A percentile compares a stretch with the other conserved stretches of the same genome.
Evolutionary conservation across 2,329 filamentous ascomycete species (phyloP).

Genomic region (Beauveria brongniartii): DNA sequence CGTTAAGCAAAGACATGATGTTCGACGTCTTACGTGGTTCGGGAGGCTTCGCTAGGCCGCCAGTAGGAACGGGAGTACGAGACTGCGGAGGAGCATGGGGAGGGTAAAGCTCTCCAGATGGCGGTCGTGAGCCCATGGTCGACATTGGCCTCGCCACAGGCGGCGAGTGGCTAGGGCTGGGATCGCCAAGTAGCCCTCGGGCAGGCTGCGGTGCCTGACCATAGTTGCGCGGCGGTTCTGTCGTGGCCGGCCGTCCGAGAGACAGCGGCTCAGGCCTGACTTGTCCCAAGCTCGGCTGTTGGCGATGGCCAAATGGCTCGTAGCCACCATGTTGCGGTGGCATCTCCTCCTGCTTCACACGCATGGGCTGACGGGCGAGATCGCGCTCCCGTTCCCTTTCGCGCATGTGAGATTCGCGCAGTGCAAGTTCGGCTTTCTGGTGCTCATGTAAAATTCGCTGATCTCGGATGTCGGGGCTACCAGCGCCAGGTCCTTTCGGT

Average conservation of each 20-base stretch:
- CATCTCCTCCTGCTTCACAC: slow-evolving; percentile 44
- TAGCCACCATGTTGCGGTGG: slow-evolving; percentile 31
- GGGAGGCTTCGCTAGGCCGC: slow-evolving; percentile 32
- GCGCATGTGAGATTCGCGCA: slow-evolving; percentile 20
- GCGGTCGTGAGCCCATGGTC: slow-evolving; percentile 19
- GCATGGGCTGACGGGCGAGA: slow-evolving; percentile 16
- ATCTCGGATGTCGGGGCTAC: slow-evolving; percentile 27
- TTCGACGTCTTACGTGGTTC: slow-evolving; percentile 53
- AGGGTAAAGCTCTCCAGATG: slow-evolving; percentile 22
- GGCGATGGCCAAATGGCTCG: slow-evolving; percentile 35
- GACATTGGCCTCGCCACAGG: slow-evolving; percentile 31
- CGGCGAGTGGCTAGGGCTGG: slow-evolving; percentile 29
- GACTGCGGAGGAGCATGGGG: slow-evolving; percentile 23
- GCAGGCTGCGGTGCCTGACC: slow-evolving; percentile 27
- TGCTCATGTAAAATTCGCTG: slow-evolving; percentile 26
- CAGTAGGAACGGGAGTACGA: slow-evolving; percentile 17
- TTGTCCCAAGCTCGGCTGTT: slow-evolving; percentile 30
- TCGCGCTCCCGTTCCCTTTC: slow-evolving; percentile 20
- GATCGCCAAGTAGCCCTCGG: slow-evolving; percentile 33
- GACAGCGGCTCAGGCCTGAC: slow-evolving; percentile 33
- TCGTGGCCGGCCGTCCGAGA: slow-evolving; percentile 29
- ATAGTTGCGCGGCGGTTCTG: slow-evolving; percentile 36
- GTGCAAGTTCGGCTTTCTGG: slow-evolving; percentile 24
- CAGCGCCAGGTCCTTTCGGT: slow-evolving; percentile 28
- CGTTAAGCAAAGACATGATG: slow-evolving; percentile 55